Conservation (phyloP, 768 basidiomycete genomes). For the Termitomyces sp. region DNA sequence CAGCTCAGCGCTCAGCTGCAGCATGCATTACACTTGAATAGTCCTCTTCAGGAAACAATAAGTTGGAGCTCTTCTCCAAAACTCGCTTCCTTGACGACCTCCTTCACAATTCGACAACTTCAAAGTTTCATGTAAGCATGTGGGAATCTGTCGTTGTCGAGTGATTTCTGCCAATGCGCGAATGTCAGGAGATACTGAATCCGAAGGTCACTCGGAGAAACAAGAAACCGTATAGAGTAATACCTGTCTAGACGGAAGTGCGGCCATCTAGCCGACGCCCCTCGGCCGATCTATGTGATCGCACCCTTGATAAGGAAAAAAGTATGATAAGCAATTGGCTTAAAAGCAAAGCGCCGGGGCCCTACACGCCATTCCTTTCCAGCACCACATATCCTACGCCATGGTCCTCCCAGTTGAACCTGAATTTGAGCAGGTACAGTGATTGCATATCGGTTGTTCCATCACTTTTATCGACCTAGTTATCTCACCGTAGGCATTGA, state of each 20-base stretch:
- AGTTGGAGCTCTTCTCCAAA: neutral
- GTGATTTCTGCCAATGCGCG: neutral
- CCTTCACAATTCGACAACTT: neutral
- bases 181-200: neutral
- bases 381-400: neutral
- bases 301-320: neutral
- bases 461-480: neutral
- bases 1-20: neutral
- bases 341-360: neutral
- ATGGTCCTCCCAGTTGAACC: slow-evolving; percentile 52
- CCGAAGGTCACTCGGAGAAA: neutral
- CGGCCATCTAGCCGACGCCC: neutral
- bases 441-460: neutral
- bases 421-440: slow-evolving; percentile 62
- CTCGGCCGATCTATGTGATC: neutral
- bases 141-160: neutral
- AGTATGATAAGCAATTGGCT: neutral
- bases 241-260: neutral
- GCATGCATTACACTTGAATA: too few relatives aligned
- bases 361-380: neutral
- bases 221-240: neutral
- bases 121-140: neutral
- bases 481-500: slow-evolving; percentile 40
- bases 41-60: neutral
- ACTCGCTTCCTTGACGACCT: too few relatives aligned